Evolutionary conservation across 1,284 basidiomycete genomes (phyloP), one percentile per base, ranked within the genome.

Genomic region (Salmacisia buchloeana): DNA sequence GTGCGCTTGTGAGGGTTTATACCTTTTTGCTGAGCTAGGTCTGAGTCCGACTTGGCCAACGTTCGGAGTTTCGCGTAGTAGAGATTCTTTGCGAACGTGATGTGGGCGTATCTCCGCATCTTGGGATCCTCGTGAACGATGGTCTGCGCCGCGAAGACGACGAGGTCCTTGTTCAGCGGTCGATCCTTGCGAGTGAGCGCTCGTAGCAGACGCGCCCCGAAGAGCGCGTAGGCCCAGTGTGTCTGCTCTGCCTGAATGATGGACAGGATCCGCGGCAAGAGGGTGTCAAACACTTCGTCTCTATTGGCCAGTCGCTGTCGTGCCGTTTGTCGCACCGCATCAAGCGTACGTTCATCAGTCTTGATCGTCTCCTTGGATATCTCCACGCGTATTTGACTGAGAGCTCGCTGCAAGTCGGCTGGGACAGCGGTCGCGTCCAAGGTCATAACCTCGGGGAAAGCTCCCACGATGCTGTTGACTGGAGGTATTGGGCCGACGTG

Each of bases 141-240:
- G 45, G 78, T 68, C 66, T 81, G 75, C n/a, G 67, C 67, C 13
- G 76, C 69, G 27, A 82, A 68, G 67, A 77, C 80, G 0, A 88
- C 86, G 6, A 91, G 80, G 2, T 85, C 84, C 5, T 87, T 81
- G n/a, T 86, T 81, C 7, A 87, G 83, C 0, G 87, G 84, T 56
- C 83, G 81, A 77, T 97, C 92, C 72, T 92, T 85, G 61, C 91
- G 86, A 56, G 92, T 83, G 46, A 94, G 83, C 25, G 85, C 84
- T 33, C 84, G 83, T 34, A 97, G 80, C 77, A 92, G 89, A 43
- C 87, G 86, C 23, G 85, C 82, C 1, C 91, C 88, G 66, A 88
- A 88, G 81, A 92, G 87, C 0, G 87, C 83, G 81, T 96, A 97
- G 79, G 91, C 85, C 94, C 94, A 97, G 87, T 97, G 91, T 52